Conservation (phyloP, 2,329 filamentous ascomycete species). For the Aspergillus jensenii region DNA sequence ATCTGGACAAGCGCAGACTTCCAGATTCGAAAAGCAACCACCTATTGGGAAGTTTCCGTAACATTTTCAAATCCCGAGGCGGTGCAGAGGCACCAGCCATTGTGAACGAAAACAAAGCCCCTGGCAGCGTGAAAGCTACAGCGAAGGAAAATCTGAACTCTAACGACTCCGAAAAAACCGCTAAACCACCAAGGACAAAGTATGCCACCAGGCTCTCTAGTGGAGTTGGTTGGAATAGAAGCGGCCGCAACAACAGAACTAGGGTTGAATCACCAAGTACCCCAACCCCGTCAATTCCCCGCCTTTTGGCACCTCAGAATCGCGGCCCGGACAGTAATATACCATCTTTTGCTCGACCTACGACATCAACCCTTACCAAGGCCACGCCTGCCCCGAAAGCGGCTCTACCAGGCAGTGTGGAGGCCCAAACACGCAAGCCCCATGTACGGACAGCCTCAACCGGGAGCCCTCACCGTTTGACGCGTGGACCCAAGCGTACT, state of each 20-base stretch:
- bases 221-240: constrained; percentile 15
- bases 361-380: constrained; percentile 19
- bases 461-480: constrained; percentile 17
- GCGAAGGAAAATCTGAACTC: not conserved
- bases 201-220: constrained; percentile 10
- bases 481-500: not conserved
- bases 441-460: constrained; percentile 16
- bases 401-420: not conserved
- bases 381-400: constrained; percentile 4
- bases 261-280: not conserved
- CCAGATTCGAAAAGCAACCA: constrained; percentile 17
- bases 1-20: not conserved
- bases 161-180: constrained; percentile 4
- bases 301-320: constrained; percentile 3
- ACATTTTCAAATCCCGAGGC: constrained; percentile 19
- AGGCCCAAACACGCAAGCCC: constrained; percentile 9
- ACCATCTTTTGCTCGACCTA: constrained; percentile 19
- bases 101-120: not conserved
- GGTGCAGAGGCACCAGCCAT: not conserved
- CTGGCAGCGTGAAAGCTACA: not conserved
- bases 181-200: constrained; percentile 2
- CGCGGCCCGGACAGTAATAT: not conserved
- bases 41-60: constrained; percentile 20
- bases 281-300: constrained; percentile 2
- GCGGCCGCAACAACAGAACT: constrained; percentile 9